Base-by-base conservation (phyloP, 2,329 filamentous ascomycete genomes). In the Raffaelea deltoideospora region DNA sequence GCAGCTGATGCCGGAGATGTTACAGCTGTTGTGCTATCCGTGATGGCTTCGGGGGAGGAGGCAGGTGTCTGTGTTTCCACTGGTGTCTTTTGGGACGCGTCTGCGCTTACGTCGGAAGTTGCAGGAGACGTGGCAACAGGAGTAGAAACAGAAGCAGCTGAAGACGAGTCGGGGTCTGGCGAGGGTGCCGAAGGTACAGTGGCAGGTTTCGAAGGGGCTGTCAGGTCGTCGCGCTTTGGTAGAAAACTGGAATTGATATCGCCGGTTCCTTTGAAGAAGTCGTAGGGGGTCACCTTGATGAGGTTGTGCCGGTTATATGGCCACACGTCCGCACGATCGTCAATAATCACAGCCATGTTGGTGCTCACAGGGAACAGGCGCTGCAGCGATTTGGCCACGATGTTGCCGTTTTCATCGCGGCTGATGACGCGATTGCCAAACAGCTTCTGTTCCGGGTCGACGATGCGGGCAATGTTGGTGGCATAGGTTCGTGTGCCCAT, bases 401-500 rank as follows among this genome's bases (percentile, higher is more conserved):
- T 77, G 54, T 81, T 95, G 37, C 88, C 88, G 53, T 92, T 98
- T 59, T 98, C 90, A 54, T 96, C 88, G 50, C 90, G 80, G 57
- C 88, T 96, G 50, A 98, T 81, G 49, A 98, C 87, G 38, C 90
- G 76, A 56, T 95, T 87, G 28, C 83, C 88, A 54, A 98, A 98
- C 10, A 94, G 74, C 53, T 79, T 87, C 45, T 79, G 74, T 24
- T 88, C 76, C 0, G 88, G 88, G 50, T 98, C 90, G 43, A 98
- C 82, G 43, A 98, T 88, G 47, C 81, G 79, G 27, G 86, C 86
- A 48, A 98, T 92, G 42, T 84, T 80, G 47, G 87, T 69, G 10
- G 90, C 90, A 53, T 98, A 98, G n/a, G 88, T 84, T 44, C 90
- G 75, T 18, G 90, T 98, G 39, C 88, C 90, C 90, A 98, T 98